phyloP scores from a whole-genome alignment of 441 rosid species.

The Euphorbia schlechtendalii region DNA sequence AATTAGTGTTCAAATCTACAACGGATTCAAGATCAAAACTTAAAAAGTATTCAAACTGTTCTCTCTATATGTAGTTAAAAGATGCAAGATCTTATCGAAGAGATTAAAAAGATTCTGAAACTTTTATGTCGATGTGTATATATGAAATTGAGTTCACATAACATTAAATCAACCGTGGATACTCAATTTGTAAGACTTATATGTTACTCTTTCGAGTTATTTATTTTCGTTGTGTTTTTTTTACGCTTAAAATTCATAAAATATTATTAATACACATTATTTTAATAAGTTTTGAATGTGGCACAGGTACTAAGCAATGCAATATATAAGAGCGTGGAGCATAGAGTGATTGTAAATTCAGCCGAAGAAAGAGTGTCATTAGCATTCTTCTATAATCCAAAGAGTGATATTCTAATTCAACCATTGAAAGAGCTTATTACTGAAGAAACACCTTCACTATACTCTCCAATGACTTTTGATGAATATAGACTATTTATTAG shows the following conservation, averaged over 20 bases:
- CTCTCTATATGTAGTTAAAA: too few relatives aligned
- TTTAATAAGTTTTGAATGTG: background rate
- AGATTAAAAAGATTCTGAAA: too few relatives aligned
- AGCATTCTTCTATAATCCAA: constrained; percentile 91
- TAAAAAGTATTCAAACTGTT: too few relatives aligned
- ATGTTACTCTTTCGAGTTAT: too few relatives aligned
- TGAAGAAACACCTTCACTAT: constrained; percentile 42
- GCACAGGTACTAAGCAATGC: constrained; percentile 72
- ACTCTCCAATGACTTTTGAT: constrained; percentile 71
- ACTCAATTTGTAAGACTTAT: too few relatives aligned
- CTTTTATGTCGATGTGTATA: too few relatives aligned
- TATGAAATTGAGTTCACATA: too few relatives aligned
- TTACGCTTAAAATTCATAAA: background rate
- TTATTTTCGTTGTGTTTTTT: too few relatives aligned
- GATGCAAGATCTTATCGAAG: too few relatives aligned
- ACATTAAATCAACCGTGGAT: too few relatives aligned
- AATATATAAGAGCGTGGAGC: constrained; percentile 80
- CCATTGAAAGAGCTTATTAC: constrained; percentile 65
- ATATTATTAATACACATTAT: background rate
- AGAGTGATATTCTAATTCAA: constrained; percentile 59
- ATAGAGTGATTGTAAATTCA: constrained; percentile 73
- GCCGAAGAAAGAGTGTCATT: constrained; percentile 56
- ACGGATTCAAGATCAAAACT: too few relatives aligned
- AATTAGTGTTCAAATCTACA: too few relatives aligned
- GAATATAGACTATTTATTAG: constrained; percentile 74